phyloP scores from a whole-genome alignment of 1,284 basidiomycete genomes.

The Leccinum pachyderme region DNA sequence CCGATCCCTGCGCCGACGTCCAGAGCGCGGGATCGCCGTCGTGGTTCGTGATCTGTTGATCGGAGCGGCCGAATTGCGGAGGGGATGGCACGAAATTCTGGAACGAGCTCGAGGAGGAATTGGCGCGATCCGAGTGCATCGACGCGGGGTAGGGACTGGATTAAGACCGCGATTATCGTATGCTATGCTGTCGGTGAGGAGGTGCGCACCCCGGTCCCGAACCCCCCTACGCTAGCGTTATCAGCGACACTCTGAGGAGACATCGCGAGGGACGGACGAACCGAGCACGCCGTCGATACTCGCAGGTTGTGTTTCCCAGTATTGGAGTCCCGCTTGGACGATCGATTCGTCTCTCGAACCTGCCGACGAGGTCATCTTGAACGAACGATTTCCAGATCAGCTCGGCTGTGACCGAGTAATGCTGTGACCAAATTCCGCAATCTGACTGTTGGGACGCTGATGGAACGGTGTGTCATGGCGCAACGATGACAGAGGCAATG shows the following conservation, averaged over 20 bases:
- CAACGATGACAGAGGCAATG: too few species aligned
- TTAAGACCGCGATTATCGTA: slow-evolving; percentile 2
- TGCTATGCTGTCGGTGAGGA: slow-evolving; percentile 1
- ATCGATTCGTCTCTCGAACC: slow-evolving; percentile 41
- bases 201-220: slow-evolving; percentile 62
- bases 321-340: slow-evolving; percentile 67
- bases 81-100: slow-evolving; percentile 72
- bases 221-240: slow-evolving; percentile 53
- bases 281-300: slow-evolving; percentile 72
- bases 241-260: neutral
- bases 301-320: slow-evolving; percentile 75
- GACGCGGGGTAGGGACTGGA: slow-evolving; percentile 81
- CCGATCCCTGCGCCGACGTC: slow-evolving; percentile 93
- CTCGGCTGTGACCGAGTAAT: too few species aligned
- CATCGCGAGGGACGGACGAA: slow-evolving; percentile 20
- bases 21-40: slow-evolving; percentile 63
- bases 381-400: too few species aligned
- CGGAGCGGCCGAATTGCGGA: slow-evolving; percentile 47
- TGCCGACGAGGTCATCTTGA: slow-evolving; percentile 15
- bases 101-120: slow-evolving; percentile 78
- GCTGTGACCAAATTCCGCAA: too few species aligned
- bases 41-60: neutral
- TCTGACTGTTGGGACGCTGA: too few species aligned
- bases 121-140: slow-evolving; percentile 87
- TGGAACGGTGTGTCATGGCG: too few species aligned